phyloP scores from a whole-genome alignment of 805 yeast species.

The Metschnikowia colocasiae region DNA sequence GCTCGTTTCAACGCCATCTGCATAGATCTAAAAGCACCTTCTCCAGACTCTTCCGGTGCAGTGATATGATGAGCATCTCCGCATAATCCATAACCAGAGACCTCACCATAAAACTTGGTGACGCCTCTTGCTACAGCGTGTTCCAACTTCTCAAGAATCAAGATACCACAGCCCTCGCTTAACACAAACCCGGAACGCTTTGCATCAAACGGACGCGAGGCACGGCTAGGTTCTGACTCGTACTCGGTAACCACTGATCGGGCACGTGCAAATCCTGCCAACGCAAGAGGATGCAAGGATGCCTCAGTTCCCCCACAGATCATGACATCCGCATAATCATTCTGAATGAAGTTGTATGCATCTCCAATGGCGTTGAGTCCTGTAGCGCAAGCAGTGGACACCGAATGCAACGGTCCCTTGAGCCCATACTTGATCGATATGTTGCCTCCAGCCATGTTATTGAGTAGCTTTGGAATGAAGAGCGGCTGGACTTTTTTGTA shows the following conservation, averaged over 20 bases:
- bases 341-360: constrained; percentile 73
- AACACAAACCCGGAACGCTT: constrained; percentile 82
- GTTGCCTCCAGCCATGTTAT: constrained; percentile 94
- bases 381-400: constrained; percentile 94
- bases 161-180: constrained; percentile 87
- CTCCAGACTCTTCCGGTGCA: constrained; percentile 78
- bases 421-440: constrained; percentile 75
- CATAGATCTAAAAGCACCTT: constrained; percentile 86
- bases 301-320: constrained; percentile 95
- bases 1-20: constrained; percentile 60
- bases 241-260: constrained; percentile 66
- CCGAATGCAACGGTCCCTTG: constrained; percentile 84
- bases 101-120: constrained; percentile 66
- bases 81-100: constrained; percentile 83
- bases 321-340: constrained; percentile 81
- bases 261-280: constrained; percentile 90
- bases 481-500: constrained; percentile 78
- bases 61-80: constrained; percentile 94
- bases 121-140: constrained; percentile 65
- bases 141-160: constrained; percentile 71
- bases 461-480: constrained; percentile 76
- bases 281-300: constrained; percentile 76
- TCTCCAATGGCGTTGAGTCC: constrained; percentile 94
- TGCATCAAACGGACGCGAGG: constrained; percentile 86
- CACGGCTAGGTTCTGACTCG: constrained; percentile 57